Conservation (phyloP, 305 asterid genomes). For the Solanum hybrid region DNA sequence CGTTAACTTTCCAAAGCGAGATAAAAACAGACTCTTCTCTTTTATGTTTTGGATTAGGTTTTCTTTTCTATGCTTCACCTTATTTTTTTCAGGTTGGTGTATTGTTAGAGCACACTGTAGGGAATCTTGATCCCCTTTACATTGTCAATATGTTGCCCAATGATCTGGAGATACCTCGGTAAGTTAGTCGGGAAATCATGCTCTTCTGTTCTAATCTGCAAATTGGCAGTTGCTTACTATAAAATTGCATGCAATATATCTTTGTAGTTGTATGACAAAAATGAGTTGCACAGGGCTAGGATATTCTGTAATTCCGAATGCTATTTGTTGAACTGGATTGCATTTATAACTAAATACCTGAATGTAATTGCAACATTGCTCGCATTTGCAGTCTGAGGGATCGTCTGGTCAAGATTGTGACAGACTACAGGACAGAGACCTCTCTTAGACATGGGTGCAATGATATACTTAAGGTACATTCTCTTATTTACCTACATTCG, state of each 20-base stretch:
- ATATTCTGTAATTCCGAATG: neutral
- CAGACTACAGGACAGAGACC: conserved; percentile 96
- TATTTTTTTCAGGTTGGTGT: conserved; percentile 67
- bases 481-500: neutral
- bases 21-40: neutral
- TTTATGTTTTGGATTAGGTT: neutral
- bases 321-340: neutral
- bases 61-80: neutral
- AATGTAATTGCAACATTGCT: conserved; percentile 3
- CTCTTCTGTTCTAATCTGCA: neutral
- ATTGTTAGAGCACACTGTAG: conserved; percentile 92
- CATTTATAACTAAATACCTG: neutral
- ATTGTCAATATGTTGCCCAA: conserved; percentile 86
- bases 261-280: neutral
- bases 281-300: neutral
- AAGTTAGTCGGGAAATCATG: conserved; percentile 12
- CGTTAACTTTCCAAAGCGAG: neutral
- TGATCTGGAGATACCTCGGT: conserved; percentile 97
- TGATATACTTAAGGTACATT: conserved; percentile 74
- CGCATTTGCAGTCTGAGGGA: conserved; percentile 71
- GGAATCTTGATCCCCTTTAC: conserved; percentile 95
- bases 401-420: conserved; percentile 86
- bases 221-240: neutral
- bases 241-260: neutral
- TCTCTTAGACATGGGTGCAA: conserved; percentile 95